phyloP scores from a whole-genome alignment of 352 stramenopile species.

The Phytophthora multivora region DNA sequence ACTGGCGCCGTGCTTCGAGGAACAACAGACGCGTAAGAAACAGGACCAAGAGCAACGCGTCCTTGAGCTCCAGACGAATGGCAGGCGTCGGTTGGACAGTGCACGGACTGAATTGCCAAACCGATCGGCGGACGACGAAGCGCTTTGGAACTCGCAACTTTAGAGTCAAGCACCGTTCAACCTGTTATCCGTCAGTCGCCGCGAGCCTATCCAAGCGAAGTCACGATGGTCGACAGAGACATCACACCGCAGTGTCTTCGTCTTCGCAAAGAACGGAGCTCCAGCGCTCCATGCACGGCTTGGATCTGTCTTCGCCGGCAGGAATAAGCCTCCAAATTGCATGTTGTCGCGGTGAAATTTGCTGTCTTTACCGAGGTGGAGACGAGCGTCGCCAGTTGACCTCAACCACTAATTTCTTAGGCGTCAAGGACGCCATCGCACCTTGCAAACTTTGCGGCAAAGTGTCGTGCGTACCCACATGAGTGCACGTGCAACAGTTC shows the following conservation, averaged over 20 bases:
- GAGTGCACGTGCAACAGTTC: constrained; percentile 10
- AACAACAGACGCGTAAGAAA: constrained; percentile 20
- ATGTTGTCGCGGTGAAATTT: constrained; percentile 6
- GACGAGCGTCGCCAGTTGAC: constrained; percentile 1
- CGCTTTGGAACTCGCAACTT: not conserved
- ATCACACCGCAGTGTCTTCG: constrained; percentile 14
- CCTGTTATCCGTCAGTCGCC: constrained; percentile 28
- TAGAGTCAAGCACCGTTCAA: constrained; percentile 8
- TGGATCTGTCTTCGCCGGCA: not conserved
- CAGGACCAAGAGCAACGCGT: constrained; percentile 23
- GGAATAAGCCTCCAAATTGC: constrained; percentile 4
- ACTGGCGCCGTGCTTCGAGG: constrained; percentile 10
- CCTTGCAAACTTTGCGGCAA: constrained; percentile 17
- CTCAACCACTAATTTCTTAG: constrained; percentile 29
- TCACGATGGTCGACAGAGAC: constrained; percentile 20
- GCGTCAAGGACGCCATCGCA: constrained; percentile 17
- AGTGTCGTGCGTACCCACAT: constrained; percentile 28
- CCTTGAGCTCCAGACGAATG: constrained; percentile 11
- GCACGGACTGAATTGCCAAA: not conserved
- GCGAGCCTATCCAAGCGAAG: constrained; percentile 29
- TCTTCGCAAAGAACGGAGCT: constrained; percentile 15
- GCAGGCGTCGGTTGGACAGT: constrained; percentile 9
- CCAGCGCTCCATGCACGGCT: constrained; percentile 13
- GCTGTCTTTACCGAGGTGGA: constrained; percentile 2
- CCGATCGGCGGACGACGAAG: not conserved